A percentile compares a stretch with the other conserved stretches of the same genome.
Conservation (phyloP, 768 basidiomycete species). For the Gloeophyllum trabeum region DNA sequence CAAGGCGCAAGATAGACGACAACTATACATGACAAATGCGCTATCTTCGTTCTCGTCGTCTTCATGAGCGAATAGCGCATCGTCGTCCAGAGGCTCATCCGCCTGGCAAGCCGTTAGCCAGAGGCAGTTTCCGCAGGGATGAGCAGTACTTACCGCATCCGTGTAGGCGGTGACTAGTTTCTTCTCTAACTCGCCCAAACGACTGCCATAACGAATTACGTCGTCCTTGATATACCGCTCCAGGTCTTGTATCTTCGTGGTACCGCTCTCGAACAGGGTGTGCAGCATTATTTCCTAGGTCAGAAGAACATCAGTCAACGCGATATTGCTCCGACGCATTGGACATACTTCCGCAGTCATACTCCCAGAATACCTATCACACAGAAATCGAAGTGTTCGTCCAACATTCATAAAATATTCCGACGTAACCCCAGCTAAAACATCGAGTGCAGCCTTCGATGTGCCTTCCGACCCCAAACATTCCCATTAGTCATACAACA, state of each 20-base stretch:
- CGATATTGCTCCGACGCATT: background rate
- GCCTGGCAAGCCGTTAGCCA: slow-evolving; percentile 3
- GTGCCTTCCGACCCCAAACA: slow-evolving; percentile 33
- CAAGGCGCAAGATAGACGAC: background rate
- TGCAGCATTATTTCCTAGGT: slow-evolving; percentile 88
- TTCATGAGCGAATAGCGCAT: slow-evolving; percentile 40
- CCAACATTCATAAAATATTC: slow-evolving; percentile 85
- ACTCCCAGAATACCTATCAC: slow-evolving; percentile 66
- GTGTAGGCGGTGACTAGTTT: slow-evolving; percentile 77
- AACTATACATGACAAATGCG: slow-evolving; percentile 52
- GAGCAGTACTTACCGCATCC: slow-evolving; percentile 48
- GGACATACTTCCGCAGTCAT: slow-evolving; percentile 77
- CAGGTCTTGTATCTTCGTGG: slow-evolving; percentile 63
- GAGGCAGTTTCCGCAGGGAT: background rate
- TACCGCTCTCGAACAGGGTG: slow-evolving; percentile 84
- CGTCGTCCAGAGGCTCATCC: slow-evolving; percentile 43
- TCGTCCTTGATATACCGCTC: slow-evolving; percentile 88
- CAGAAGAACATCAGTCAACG: background rate
- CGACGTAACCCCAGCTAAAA: slow-evolving; percentile 62
- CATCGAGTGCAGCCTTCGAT: slow-evolving; percentile 66
- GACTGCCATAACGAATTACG: slow-evolving; percentile 67
- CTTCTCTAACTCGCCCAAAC: slow-evolving; percentile 73
- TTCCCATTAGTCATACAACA: background rate
- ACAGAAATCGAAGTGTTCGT: slow-evolving; percentile 68
- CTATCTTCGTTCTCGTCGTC: slow-evolving; percentile 56